Evolutionary conservation across 768 basidiomycete genomes (phyloP), one percentile per base, ranked within the genome.

Genomic region (Russula sp.): DNA sequence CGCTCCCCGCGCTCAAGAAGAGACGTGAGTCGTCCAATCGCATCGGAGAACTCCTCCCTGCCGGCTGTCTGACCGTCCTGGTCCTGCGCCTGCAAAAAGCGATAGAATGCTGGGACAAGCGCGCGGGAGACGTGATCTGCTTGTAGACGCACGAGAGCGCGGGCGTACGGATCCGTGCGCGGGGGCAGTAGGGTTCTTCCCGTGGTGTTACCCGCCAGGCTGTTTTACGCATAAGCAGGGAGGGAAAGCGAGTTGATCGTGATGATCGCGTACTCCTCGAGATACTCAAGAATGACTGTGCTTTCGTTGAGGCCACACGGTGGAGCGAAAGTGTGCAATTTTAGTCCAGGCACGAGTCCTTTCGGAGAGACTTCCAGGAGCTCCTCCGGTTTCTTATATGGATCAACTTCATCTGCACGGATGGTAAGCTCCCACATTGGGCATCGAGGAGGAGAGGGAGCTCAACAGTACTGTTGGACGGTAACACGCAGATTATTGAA

Each of bases 281-380:
- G 76, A 69, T 81, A 94, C 50, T 90, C 88, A 62, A 91, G 71
- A 63, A 92, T 88, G 39, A 91, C 84, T 0, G 84, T 88, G 69
- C 88, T 90, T 71, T 93, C 91, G 71, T 91, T 88, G 13, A 92
- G 73, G 0, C 84, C 81, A 39, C 83, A 75, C 0, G 87, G 83
- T 0, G 85, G 86, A 53, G 70, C 71, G 63, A 77, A 82, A 3
- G 74, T 73, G 67, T 84, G 74, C 58, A 91, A 72, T 67, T 79
- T 82, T 34, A 89, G 68, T 0, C 80, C 89, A 0, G 91, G 90
- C 1, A 94, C 89, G 4, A 94, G 79, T 0, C 91, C 90, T 68
- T 89, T 90, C 1, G 91, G 89, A 16, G 89, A 91, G 18, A 91
- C 77, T 42, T 88, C 83, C n/a, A 94, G 77, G 20, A 94, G 80